Base-by-base conservation (phyloP, 495 filamentous ascomycete genomes). In the Delitschia confertaspora region DNA sequence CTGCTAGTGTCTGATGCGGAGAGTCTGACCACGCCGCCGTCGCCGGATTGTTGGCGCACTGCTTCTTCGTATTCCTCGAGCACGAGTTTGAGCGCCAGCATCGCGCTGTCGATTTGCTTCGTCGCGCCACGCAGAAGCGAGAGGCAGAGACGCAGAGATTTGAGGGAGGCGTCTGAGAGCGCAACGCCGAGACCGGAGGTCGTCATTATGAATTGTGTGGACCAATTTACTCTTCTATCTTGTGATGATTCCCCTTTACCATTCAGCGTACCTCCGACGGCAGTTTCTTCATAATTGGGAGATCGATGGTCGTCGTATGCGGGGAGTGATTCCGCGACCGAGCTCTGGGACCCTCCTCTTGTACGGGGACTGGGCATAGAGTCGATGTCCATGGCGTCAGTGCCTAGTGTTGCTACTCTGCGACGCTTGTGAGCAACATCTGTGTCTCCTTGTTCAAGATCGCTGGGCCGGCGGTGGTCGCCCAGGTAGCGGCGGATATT, bases 121-220 rank as follows among this genome's bases (percentile, higher is more conserved):
- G 88, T 93, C 2, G 82, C 81, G 71, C 76, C 75, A 31, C 75
- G 71, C n/a, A 95, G 68, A 69, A 81, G 80, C 14, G 71, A 69
- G 11, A 95, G 65, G 52, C 84, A 91, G 52, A 80, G 85, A 53
- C 80, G 81, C 19, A 96, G 66, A 44, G 76, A 84, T 9, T 74
- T 69, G 9, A 93, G 65, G 33, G 82, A 88, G 54, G 86, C 80
- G 16, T 93, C 83, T 54, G 79, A 88, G 72, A 96, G 83, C 0
- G 89, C 86, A 14, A 88, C 79, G 23, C 85, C 81, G 2, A 95
- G 68, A 0, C 85, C 86, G 0, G 83, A 88, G 0, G 88, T 93
- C 10, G 79, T 80, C 46, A 93, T 79, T 16, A 93, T 76, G 10
- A 96, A 67, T 25, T 83, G 75, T 7, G 80, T 80, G 53, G 81